Base-by-base conservation (phyloP, 2,329 filamentous ascomycete species). In the Knufia fluminis region DNA sequence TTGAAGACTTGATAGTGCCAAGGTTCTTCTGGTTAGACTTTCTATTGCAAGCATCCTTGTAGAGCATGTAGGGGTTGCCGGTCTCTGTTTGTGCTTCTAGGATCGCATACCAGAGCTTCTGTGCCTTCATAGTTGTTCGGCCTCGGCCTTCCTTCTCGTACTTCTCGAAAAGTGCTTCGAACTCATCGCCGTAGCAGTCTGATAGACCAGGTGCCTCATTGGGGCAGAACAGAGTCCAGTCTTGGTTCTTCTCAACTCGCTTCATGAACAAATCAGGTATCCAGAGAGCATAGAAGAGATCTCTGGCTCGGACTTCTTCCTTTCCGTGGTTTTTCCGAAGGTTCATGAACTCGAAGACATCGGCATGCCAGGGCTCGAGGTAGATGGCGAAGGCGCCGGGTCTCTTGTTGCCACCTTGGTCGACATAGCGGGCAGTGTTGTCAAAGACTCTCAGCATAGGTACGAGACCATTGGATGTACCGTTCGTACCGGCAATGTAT, bases 1-100 rank as follows among this genome's bases (percentile, higher is more conserved):
- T 98, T 64, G 92, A 98, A 77, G 88, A 96, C 70, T 89, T 89
- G 62, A 98, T 98, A 55, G 90, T 96, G 58, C 92, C 92, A 26
- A 98, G 78, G 72, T 98, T 98, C 84, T 98, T 97, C 76, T 98
- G 92, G 80, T 98, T 98, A 78, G 90, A 96, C 85, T 98, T 98
- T 68, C 82, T 82, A 80, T 98, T 98, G 81, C 86, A 91, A 64
- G 83, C 79, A 71, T 98, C 92, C 78, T 98, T 98, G 83, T 98
- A 98, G 53, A 97, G 83, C 88, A 98, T 98, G 74, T 95, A 98
- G 43, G 92, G 92, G 71, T 94, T 97, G 61, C 92, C 92, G 40
- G 92, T 98, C 80, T 98, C 92, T 28, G 91, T 97, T 75, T 98
- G 92, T 44, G 92, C 87, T 73, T 98, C 92, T 42, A 98, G 80